Conservation (phyloP, 2,329 filamentous ascomycete genomes). For the Arthrinium puccinioides region DNA sequence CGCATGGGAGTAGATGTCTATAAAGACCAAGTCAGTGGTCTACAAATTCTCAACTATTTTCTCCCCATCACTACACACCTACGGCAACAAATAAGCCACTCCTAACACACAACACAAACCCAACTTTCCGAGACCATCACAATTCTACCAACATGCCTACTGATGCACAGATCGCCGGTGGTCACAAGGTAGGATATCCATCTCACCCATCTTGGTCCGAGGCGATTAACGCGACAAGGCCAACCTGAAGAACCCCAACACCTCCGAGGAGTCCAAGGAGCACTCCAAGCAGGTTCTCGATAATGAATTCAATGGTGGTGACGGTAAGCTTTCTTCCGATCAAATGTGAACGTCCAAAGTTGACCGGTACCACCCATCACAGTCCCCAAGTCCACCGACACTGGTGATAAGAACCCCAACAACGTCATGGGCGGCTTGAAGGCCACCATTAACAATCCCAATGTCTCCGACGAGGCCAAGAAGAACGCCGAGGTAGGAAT, state of each 20-base stretch:
- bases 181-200: no score
- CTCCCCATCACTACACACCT: neutral
- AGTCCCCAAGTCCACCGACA: constrained; percentile 24
- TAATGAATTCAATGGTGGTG: constrained; percentile 36
- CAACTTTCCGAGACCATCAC: neutral
- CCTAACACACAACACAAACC: neutral
- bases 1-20: neutral
- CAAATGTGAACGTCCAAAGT: neutral
- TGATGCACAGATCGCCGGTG: constrained; percentile 44
- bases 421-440: constrained; percentile 46
- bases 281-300: constrained; percentile 46
- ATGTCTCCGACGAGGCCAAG: constrained; percentile 49
- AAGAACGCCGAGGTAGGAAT: constrained; percentile 33
- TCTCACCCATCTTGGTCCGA: no score
- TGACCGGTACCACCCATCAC: neutral
- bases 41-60: neutral
- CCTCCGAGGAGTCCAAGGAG: constrained; percentile 47
- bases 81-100: neutral
- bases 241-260: constrained; percentile 49
- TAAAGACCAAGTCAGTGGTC: neutral
- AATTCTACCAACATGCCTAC: constrained; percentile 33
- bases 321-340: constrained; percentile 17
- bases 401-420: constrained; percentile 41
- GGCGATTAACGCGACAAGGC: no score
- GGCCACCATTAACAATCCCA: constrained; percentile 49